Percentiles rank a stretch among this genome's conserved stretches.
Conservation (phyloP, 2,329 filamentous ascomycete genomes). For the Aspergillus luchuensis region DNA sequence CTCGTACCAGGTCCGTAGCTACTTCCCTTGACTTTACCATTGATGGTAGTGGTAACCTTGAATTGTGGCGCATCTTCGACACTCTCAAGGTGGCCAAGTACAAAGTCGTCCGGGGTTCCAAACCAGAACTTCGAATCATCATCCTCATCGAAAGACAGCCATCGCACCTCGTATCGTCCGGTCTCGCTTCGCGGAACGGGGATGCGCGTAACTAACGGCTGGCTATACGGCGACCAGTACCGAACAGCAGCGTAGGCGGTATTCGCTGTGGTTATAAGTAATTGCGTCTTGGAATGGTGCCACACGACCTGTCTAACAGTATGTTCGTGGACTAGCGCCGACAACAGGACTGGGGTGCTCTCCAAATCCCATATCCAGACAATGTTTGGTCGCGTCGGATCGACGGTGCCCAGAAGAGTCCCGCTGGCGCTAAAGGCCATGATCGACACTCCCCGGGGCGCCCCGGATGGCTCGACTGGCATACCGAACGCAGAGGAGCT, state of each 20-base stretch:
- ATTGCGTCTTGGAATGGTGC: slow-evolving; percentile 39
- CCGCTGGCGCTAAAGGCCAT: slow-evolving; percentile 45
- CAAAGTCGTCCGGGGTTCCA: slow-evolving; percentile 37
- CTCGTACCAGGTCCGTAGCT: slow-evolving; percentile 23
- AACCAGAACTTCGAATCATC: slow-evolving; percentile 38
- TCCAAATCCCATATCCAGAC: slow-evolving; percentile 50
- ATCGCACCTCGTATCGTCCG: slow-evolving; percentile 40
- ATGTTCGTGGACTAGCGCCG: slow-evolving; percentile 47
- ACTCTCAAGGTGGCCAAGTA: slow-evolving; percentile 35
- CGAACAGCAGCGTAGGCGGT: slow-evolving; percentile 35
- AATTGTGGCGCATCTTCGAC: slow-evolving; percentile 28
- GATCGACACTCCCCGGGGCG: slow-evolving; percentile 39
- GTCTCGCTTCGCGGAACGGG: slow-evolving; percentile 36
- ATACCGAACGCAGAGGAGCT: slow-evolving; percentile 39
- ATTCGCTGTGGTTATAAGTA: slow-evolving; percentile 44
- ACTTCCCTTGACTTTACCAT: slow-evolving; percentile 21
- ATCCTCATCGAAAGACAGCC: slow-evolving; percentile 28
- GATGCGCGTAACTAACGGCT: slow-evolving; percentile 35
- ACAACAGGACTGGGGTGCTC: slow-evolving; percentile 29
- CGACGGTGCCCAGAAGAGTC: slow-evolving; percentile 41
- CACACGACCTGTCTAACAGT: slow-evolving; percentile 44
- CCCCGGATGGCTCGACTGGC: slow-evolving; percentile 31
- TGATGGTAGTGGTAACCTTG: slow-evolving; percentile 32
- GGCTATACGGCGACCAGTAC: slow-evolving; percentile 34
- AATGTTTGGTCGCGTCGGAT: slow-evolving; percentile 45